Evolutionary conservation across 2,329 filamentous ascomycete species (phyloP), one percentile per base, ranked within the genome.

Genomic region (Pseudogymnoascus sp.): DNA sequence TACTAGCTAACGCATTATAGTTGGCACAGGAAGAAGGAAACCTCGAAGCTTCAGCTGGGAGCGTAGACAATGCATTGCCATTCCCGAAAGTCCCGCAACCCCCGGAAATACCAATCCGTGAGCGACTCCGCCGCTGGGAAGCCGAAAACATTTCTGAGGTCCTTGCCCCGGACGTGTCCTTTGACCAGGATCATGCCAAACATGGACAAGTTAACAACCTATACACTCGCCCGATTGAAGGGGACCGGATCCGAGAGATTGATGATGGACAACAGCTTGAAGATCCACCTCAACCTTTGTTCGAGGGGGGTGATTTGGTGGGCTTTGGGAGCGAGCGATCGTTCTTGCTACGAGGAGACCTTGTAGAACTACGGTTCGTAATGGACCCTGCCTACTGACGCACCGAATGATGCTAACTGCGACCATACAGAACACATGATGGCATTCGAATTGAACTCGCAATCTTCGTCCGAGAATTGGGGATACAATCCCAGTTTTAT

Each of bases 271-370:
- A 55, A 5, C 49, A 55, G 16, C 28, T 14, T 55, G 49, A 55
- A 33, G 49, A 55, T 55, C 28, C 49, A 55, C 49, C 67, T 33
- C 66, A 70, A 19, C 68, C 74, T 5, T 74, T 75, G 52, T 67
- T 80, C 58, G 71, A 74, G 28, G 72, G 72, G 41, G 79, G 78
- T 38, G 80, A 82, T 64, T 72, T 82, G n/a, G 77, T 81, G 9
- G 79, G 83, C 66, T 63, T 72, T 66, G 70, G 72, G 6, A 61
- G 63, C 22, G 64, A 62, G 35, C 67, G 71, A 12, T 66, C 62
- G 39, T 74, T 72, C 55, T 64, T 74, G 11, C 58, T 72, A 25
- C 68, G 69, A 35, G 72, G 72, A 30, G 72, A 74, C 63, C 66
- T 74, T 36, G 72, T 74, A 38, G 72, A 72, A 62, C 55, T 73